Evolutionary conservation across 495 filamentous ascomycete species (phyloP), one percentile per base, ranked within the genome.

Genomic region (Aspergillus olivimuriae): DNA sequence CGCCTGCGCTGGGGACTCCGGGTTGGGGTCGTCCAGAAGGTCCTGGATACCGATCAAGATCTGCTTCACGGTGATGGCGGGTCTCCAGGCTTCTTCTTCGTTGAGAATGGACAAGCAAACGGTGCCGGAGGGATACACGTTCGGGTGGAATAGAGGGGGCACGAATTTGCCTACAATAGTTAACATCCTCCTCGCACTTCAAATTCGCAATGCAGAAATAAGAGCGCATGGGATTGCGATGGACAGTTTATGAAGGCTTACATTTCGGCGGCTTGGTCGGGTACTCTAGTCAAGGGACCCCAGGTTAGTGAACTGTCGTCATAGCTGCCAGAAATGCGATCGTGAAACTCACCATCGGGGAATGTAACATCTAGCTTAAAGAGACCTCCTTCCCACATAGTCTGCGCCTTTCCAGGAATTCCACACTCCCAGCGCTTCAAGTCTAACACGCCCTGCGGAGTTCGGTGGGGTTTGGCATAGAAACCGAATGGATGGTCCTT

Each of bases 251-350:
- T 33, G 39, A 28, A 24, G 23, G 72, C 79, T 45, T 78, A 95
- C 92, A 99, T 66, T 99, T 99, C 0, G 92, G 92, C 20, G 92
- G 92, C 61, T 99, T 99, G 34, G 92, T 97, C 22, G 92, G 92
- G 63, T 99, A 99, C 58, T 99, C 92, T 98, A 56, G 48, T 62
- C 23, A 32, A 36, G 11, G 39, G 39, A 39, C 46, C 50, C 43
- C 28, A 34, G 30, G 21, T 5, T 4, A n/a, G 10, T 44, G 15
- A n/a, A n/a, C n/a, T n/a, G n/a, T n/a, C n/a, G n/a, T n/a, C n/a
- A n/a, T n/a, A n/a, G n/a, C n/a, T n/a, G n/a, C n/a, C n/a, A n/a
- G n/a, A n/a, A n/a, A n/a, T n/a, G n/a, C n/a, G n/a, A n/a, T n/a
- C n/a, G n/a, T n/a, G 36, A 31, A 12, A 75, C 83, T 62, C 73